phyloP scores from a whole-genome alignment of 2,329 filamentous ascomycete species.

The Blastomyces parvus region DNA sequence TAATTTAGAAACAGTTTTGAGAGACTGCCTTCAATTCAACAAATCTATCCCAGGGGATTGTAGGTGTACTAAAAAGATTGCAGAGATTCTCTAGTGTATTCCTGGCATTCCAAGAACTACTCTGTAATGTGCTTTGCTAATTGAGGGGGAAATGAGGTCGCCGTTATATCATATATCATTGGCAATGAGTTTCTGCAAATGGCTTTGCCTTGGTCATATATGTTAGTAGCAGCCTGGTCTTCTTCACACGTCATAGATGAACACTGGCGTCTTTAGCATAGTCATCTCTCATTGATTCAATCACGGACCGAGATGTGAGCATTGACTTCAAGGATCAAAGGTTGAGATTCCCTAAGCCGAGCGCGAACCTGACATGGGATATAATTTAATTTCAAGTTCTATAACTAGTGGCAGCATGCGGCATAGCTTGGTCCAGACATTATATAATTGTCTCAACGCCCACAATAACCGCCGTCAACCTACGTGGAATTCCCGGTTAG shows the following conservation, averaged over 20 bases:
- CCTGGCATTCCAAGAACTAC: no score
- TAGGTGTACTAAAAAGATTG: not conserved
- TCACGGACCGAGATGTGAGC: not conserved
- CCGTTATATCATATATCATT: not conserved
- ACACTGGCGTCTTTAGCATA: not conserved
- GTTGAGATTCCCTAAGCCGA: not conserved
- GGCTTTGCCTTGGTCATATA: not conserved
- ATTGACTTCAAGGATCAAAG: no score
- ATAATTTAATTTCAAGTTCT: not conserved
- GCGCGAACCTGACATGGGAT: not conserved
- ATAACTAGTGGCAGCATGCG: not conserved
- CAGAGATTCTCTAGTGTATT: not conserved
- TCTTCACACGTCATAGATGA: not conserved
- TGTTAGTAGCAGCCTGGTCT: no score
- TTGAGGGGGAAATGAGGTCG: not conserved
- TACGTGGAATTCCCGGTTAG: not conserved
- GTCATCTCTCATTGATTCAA: not conserved
- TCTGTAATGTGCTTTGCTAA: no score
- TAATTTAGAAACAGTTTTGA: not conserved
- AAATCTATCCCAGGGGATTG: not conserved
- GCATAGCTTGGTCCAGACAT: not conserved
- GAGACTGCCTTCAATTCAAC: not conserved
- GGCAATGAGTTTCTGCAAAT: not conserved
- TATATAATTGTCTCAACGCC: conserved; percentile 4
- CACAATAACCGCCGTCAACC: conserved; percentile 12